Base-by-base conservation (phyloP, 2,329 filamentous ascomycete species). In the Colletotrichum orbiculare region DNA sequence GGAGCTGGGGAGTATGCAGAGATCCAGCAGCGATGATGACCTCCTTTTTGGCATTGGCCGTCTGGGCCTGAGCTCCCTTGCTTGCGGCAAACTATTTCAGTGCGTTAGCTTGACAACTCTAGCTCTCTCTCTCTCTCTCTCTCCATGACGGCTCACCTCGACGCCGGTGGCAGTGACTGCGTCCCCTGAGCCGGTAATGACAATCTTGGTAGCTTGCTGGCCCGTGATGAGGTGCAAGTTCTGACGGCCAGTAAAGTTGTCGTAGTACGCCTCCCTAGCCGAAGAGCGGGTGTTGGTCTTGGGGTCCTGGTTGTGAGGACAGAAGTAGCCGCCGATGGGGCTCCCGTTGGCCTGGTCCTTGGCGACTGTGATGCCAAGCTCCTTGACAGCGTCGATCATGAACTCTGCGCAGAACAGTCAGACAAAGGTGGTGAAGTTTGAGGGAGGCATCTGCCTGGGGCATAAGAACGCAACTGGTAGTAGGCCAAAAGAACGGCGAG, bases 21-120 rank as follows among this genome's bases (percentile, higher is more conserved):
- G 76, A 72, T 2, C 81, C 81, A 4, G 80, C 79, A 0, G 78
- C 75, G 5, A 83, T 60, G 12, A 83, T 73, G 4, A 81, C 77
- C 50, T 83, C 81, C 47, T 76, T 78, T 9, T 54, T 69, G 1
- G 67, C 72, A 9, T 38, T 54, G 43, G 55, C 54, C 15, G 34
- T 54, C 38, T 53, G 55, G 1, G 15, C 13, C 42, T 60, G 37
- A 10, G 61, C 62, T 3, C 35, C 48, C 34, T 49, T 57, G 25
- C 52, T 61, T 33, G 41, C 38, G 11, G 61, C 47, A 13, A 61
- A 67, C 65, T 67, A 15, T 9, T n/a, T 35, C 1, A 11, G 34
- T 50, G 7, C 2, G 34, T 56, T 10, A 62, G 52, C 34, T 37
- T 35, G 9, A 11, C n/a, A 13, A 11, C 12, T 34, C 1, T 41